Conservation (phyloP, 225 moss, liverwort and hornwort genomes). For the Marchantia polymorpha region DNA sequence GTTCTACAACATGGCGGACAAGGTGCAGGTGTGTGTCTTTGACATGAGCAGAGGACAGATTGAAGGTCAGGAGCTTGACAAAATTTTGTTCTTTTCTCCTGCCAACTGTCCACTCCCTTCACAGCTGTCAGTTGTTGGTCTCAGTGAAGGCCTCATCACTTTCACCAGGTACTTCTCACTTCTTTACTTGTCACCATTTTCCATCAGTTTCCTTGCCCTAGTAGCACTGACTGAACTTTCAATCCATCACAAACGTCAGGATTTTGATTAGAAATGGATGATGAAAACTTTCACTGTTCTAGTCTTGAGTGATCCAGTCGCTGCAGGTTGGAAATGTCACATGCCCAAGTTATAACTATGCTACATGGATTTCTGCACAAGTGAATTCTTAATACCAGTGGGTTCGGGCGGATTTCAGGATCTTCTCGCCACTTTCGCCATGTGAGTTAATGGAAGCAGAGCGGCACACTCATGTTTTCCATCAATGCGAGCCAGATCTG, state of each 20-base stretch:
- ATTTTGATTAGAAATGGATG: neutral
- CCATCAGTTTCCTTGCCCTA: neutral
- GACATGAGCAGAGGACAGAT: constrained; percentile 80
- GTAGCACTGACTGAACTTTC: neutral
- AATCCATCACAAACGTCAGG: neutral
- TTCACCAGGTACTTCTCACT: constrained; percentile 54
- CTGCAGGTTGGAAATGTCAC: neutral
- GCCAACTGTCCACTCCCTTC: constrained; percentile 60
- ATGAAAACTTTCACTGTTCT: neutral
- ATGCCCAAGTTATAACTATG: neutral
- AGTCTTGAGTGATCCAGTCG: neutral
- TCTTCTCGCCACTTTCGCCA: constrained; percentile 70
- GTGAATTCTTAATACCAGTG: constrained; percentile 1
- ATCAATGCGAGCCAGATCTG: constrained; percentile 83
- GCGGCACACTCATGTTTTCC: constrained; percentile 64
- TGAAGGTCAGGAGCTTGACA: constrained; percentile 90
- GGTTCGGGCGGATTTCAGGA: constrained; percentile 52
- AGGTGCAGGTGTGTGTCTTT: constrained; percentile 71
- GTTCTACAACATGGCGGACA: constrained; percentile 28
- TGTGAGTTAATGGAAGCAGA: constrained; percentile 91
- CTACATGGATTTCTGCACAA: neutral
- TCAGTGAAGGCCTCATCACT: constrained; percentile 85
- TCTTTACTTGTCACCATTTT: neutral
- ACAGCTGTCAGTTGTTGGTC: constrained; percentile 77
- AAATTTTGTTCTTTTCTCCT: constrained; percentile 78